Conservation (phyloP, 768 basidiomycete species). For the Lactarius pseudohatsudake region DNA sequence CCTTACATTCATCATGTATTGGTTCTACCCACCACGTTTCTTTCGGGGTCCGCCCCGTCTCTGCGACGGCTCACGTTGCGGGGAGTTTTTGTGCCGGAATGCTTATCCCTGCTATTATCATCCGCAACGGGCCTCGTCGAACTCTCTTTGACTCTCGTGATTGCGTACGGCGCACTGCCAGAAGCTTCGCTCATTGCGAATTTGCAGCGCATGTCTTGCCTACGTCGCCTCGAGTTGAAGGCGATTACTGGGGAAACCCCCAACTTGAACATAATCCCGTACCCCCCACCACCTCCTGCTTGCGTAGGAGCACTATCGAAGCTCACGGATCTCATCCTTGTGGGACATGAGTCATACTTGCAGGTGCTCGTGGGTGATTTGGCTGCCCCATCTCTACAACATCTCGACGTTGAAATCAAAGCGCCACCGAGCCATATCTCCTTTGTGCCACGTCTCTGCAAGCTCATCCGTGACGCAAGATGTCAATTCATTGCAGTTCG, state of each 20-base stretch:
- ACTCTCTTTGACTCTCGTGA: not conserved
- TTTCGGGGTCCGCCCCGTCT: not conserved
- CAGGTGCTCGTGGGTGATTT: not conserved
- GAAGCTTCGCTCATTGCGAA: not conserved
- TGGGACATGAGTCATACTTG: not conserved
- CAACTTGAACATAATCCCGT: rapidly evolving
- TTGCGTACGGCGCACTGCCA: not conserved
- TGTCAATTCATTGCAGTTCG: not conserved
- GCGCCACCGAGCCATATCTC: too few relatives aligned
- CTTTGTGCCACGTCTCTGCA: not conserved
- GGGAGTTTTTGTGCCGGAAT: not conserved
- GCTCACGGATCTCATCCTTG: not conserved
- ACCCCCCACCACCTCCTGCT: too few relatives aligned
- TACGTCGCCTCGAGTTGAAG: not conserved
- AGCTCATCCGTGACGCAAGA: not conserved
- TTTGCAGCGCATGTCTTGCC: slow-evolving; percentile 1
- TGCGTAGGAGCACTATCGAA: not conserved
- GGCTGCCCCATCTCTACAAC: slow-evolving; percentile 3
- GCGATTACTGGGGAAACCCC: too few relatives aligned
- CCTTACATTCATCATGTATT: too few relatives aligned
- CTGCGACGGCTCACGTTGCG: slow-evolving; percentile 3
- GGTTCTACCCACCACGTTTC: not conserved
- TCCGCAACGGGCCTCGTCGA: slow-evolving; percentile 1
- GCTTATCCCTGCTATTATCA: not conserved
- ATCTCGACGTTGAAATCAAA: not conserved